phyloP scores from a whole-genome alignment of 306 rosid genomes.

The Citrullus amarus region DNA sequence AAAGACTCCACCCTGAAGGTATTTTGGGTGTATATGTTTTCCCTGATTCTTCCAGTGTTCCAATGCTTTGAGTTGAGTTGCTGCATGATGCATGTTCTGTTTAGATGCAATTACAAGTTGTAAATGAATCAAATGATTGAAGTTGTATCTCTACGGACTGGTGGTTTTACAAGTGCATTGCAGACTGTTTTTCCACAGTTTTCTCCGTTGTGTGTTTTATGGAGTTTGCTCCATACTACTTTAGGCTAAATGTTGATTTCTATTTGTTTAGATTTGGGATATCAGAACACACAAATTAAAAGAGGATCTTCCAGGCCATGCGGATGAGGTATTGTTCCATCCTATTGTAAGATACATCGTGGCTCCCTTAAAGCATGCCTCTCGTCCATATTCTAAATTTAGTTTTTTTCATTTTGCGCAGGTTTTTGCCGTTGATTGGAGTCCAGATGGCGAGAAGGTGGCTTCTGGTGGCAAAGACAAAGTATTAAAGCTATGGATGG shows the following conservation, averaged over 20 bases:
- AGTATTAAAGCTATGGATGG: slow-evolving; percentile 95
- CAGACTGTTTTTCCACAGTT: background rate
- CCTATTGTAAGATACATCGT: background rate
- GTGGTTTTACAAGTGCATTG: background rate
- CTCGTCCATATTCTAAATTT: slow-evolving; percentile 6
- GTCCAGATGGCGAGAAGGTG: slow-evolving; percentile 95
- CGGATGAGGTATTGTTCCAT: slow-evolving; percentile 56
- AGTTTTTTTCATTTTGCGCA: slow-evolving; percentile 18
- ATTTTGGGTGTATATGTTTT: slow-evolving; percentile 1
- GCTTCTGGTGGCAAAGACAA: slow-evolving; percentile 97
- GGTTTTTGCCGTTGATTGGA: slow-evolving; percentile 96
- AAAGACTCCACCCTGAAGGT: slow-evolving; percentile 93
- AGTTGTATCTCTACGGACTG: background rate
- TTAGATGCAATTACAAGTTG: background rate
- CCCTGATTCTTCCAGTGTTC: slow-evolving; percentile 3
- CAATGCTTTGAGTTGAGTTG: background rate
- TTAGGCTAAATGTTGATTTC: background rate
- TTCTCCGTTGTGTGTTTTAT: background rate
- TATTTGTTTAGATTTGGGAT: slow-evolving; percentile 72
- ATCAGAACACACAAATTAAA: slow-evolving; percentile 60
- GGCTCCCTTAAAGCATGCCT: background rate
- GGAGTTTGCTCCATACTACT: background rate
- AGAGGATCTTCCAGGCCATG: slow-evolving; percentile 97
- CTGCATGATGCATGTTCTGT: background rate
- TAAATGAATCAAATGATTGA: background rate